These are phyloP conservation scores for Allantophomopsis cytisporea DNA, from an alignment of 2,329 filamentous ascomycete species.

Conservation along the genomic window DNA sequence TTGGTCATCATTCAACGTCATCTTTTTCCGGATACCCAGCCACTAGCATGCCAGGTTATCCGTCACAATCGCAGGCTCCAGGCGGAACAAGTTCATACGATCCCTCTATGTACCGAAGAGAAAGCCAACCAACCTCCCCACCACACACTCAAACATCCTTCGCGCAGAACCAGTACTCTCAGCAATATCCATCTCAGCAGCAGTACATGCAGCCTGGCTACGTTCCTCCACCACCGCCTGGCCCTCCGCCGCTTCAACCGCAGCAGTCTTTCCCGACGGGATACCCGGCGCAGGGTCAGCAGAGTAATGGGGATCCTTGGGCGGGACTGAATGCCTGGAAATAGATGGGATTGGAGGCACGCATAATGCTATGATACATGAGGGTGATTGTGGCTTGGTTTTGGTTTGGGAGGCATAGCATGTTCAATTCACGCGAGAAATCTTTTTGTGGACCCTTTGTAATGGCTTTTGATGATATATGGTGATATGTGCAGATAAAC, in stretches of 20 bases:
- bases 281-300: slow-evolving; percentile 32
- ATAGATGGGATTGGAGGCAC: slow-evolving; percentile 16
- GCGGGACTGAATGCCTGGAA: slow-evolving; percentile 60
- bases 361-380: no score
- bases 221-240: slow-evolving; percentile 52
- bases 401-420: no score
- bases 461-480: no score
- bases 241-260: slow-evolving; percentile 38
- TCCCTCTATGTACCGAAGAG: slow-evolving; percentile 19
- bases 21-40: slow-evolving; percentile 20
- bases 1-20: slow-evolving; percentile 20
- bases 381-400: no score
- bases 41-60: slow-evolving; percentile 21
- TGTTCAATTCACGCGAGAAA: no score
- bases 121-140: slow-evolving; percentile 35
- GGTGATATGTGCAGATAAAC: no score
- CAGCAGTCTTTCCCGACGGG: slow-evolving; percentile 32
- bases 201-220: slow-evolving; percentile 45
- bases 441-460: no score
- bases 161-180: slow-evolving; percentile 15
- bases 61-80: slow-evolving; percentile 36
- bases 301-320: slow-evolving; percentile 44
- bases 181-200: slow-evolving; percentile 24
- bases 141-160: slow-evolving; percentile 40
- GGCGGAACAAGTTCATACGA: slow-evolving; percentile 21